Percentiles rank a stretch among this genome's conserved stretches.
These are phyloP conservation scores for Ceratobasidium sp. DNA, from an alignment of 1,284 basidiomycete species.

Conservation along the genomic window DNA sequence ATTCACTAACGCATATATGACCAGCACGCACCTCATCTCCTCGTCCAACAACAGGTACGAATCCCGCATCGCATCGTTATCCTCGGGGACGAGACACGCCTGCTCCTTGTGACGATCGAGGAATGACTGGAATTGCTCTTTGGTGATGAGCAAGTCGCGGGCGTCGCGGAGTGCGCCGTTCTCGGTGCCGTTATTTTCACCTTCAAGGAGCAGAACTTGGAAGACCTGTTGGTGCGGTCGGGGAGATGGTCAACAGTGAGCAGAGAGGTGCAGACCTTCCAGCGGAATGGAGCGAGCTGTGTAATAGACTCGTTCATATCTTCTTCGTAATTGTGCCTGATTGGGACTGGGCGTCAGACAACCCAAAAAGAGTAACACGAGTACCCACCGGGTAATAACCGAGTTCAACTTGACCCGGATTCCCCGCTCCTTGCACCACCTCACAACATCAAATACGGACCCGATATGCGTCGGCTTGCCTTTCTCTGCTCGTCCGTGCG, in stretches of 20 bases:
- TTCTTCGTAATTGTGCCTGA: constrained; percentile 57
- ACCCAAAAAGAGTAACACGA: not conserved
- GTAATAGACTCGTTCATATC: constrained; percentile 55
- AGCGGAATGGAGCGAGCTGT: constrained; percentile 53
- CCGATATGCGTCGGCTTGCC: constrained; percentile 53
- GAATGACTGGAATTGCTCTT: constrained; percentile 56
- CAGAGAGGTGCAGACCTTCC: constrained; percentile 52
- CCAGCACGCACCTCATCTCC: constrained; percentile 53
- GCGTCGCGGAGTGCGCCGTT: constrained; percentile 56
- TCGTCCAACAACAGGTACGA: constrained; percentile 58
- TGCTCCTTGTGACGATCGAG: constrained; percentile 54
- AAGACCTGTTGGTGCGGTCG: constrained; percentile 50
- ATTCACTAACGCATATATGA: too few species aligned
- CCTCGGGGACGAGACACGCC: constrained; percentile 55
- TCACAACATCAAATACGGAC: constrained; percentile 56
- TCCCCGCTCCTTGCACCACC: constrained; percentile 55
- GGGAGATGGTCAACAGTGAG: not conserved
- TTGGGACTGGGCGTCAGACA: not conserved
- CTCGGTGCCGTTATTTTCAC: constrained; percentile 53
- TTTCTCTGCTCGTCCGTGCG: constrained; percentile 55
- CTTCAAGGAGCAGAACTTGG: constrained; percentile 57
- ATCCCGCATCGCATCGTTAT: constrained; percentile 57
- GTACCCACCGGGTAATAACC: constrained; percentile 54
- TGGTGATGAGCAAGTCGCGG: constrained; percentile 54
- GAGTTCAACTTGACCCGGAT: constrained; percentile 60